Evolutionary conservation across 345 rosid species (phyloP).

Genomic region (Eucalyptus cladocalyx): DNA sequence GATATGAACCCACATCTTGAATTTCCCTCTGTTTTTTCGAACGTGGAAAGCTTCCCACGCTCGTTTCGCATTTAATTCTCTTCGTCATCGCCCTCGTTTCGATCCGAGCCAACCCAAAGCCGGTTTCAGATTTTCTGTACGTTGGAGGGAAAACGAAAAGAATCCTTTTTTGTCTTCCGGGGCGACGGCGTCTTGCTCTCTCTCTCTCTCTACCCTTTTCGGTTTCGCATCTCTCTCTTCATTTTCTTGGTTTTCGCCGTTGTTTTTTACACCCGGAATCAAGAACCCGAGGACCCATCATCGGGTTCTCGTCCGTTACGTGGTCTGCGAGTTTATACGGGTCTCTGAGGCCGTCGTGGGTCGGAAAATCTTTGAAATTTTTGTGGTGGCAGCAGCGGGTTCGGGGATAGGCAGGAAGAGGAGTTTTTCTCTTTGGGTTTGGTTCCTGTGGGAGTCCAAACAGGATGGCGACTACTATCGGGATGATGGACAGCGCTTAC

Average conservation of each 20-base stretch:
- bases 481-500: constrained; percentile 98
- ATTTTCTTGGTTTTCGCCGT: background rate
- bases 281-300: background rate
- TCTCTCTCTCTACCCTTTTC: background rate
- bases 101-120: background rate
- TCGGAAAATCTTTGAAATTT: background rate
- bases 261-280: background rate
- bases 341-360: background rate
- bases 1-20: background rate
- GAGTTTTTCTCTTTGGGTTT: background rate
- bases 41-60: background rate
- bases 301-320: background rate
- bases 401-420: background rate
- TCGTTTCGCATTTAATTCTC: background rate
- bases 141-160: background rate
- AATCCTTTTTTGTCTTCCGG: background rate
- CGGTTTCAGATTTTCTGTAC: background rate
- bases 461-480: constrained; percentile 77
- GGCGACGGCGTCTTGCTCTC: background rate
- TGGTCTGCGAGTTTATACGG: background rate
- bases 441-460: background rate
- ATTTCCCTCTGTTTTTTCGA: background rate
- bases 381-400: background rate
- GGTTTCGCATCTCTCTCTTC: background rate
- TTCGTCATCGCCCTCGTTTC: background rate